Percentiles rank a stretch among this genome's conserved stretches.
Evolutionary conservation across 257 asterid species (phyloP).

Genomic region (Cinchona pubescens): DNA sequence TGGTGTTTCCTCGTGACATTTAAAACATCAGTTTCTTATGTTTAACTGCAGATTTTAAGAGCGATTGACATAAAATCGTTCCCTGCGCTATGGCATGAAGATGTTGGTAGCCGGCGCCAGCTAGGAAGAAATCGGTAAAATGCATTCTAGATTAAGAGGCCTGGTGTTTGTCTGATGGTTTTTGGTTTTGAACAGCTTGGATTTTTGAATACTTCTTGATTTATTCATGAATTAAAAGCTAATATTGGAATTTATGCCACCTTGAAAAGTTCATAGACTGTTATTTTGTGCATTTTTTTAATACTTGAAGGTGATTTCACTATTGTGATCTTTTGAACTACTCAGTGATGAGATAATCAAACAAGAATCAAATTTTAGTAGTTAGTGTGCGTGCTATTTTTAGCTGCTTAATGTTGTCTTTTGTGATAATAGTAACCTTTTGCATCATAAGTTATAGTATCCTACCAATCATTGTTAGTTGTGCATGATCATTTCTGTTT

Average conservation of each 20-base stretch:
- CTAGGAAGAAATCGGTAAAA: conserved; percentile 61
- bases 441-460: not conserved
- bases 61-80: conserved; percentile 66
- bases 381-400: not conserved
- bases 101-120: conserved; percentile 60
- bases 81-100: conserved; percentile 92
- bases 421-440: not conserved
- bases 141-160: conserved; percentile 1
- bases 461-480: not conserved
- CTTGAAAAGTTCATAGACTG: not conserved
- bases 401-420: not conserved
- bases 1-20: conserved; percentile 8
- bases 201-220: not conserved
- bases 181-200: not conserved
- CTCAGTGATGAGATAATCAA: not conserved
- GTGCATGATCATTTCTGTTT: conserved; percentile 19
- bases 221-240: not conserved
- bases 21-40: conserved; percentile 5
- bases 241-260: not conserved
- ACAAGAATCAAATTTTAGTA: not conserved
- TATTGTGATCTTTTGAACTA: not conserved
- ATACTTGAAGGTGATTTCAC: not conserved
- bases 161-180: conserved; percentile 6
- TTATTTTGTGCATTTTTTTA: not conserved
- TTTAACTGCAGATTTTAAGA: conserved; percentile 52